Evolutionary conservation across 2,329 filamentous ascomycete species (phyloP).

Genomic region (Aspergillus hortae): DNA sequence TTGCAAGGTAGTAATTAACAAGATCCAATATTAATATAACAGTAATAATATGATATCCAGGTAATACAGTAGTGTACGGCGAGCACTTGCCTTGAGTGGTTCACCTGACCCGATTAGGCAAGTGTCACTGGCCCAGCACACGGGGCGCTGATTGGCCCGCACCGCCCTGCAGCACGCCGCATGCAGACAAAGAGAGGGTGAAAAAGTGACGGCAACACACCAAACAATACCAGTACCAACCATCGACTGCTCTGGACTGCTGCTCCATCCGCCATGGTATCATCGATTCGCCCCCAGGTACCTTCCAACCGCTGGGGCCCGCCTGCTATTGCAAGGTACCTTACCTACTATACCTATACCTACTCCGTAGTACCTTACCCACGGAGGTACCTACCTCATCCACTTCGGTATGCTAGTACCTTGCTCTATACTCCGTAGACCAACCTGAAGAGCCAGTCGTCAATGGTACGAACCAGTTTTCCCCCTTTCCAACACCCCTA

Average conservation of each 20-base stretch:
- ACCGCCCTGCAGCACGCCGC: constrained; percentile 22
- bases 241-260: constrained; percentile 7
- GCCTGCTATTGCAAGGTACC: neutral
- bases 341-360: neutral
- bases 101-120: constrained; percentile 8
- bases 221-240: constrained; percentile 11
- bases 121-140: constrained; percentile 4
- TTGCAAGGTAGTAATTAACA: neutral
- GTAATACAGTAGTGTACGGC: no score
- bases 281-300: neutral
- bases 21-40: neutral
- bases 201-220: constrained; percentile 24
- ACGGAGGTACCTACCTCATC: neutral
- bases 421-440: neutral
- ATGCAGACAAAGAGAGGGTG: constrained; percentile 29
- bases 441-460: neutral
- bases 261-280: constrained; percentile 1
- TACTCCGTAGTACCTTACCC: no score
- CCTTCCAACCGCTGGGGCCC: neutral
- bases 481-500: neutral
- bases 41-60: no score
- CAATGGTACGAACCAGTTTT: neutral
- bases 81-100: neutral
- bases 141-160: neutral
- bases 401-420: neutral